A percentile compares a stretch with the other conserved stretches of the same genome.
Conservation (phyloP, 805 yeast genomes). For the Yarrowia yakushimensis region DNA sequence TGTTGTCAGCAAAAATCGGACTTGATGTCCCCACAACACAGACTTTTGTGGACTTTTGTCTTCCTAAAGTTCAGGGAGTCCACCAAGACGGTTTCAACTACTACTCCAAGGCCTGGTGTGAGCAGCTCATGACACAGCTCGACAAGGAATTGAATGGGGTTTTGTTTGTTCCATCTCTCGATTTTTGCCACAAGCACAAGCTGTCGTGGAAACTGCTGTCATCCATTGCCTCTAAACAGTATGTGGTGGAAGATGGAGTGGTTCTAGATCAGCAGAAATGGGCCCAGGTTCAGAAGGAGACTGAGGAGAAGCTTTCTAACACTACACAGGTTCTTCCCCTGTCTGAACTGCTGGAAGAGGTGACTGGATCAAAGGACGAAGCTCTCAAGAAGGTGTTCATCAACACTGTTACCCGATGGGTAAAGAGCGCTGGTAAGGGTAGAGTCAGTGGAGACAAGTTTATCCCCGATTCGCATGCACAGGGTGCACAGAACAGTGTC, state of each 20-base stretch:
- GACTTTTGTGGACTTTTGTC: neutral
- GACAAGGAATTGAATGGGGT: neutral
- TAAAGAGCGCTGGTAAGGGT: neutral
- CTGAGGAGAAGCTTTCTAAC: neutral
- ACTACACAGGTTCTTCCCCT: neutral
- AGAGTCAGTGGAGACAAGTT: neutral
- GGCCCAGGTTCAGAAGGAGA: neutral
- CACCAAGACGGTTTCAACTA: constrained; percentile 8
- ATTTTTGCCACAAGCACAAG: constrained; percentile 8
- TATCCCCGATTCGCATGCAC: constrained; percentile 4
- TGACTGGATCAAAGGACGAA: neutral
- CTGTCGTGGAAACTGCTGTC: constrained; percentile 12
- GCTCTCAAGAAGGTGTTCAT: neutral
- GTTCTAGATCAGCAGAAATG: neutral
- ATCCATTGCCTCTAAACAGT: neutral
- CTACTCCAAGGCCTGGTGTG: constrained; percentile 15
- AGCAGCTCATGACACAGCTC: neutral
- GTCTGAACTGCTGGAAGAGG: neutral
- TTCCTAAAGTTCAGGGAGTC: constrained; percentile 2
- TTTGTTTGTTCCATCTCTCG: constrained; percentile 2
- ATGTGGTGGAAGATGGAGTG: constrained; percentile 13
- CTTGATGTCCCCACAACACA: constrained; percentile 9
- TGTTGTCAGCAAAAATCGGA: neutral
- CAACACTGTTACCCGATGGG: neutral
- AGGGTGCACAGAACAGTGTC: constrained; percentile 4